Conservation (phyloP, 768 basidiomycete genomes). For the Paxillus ammoniavirescens region DNA sequence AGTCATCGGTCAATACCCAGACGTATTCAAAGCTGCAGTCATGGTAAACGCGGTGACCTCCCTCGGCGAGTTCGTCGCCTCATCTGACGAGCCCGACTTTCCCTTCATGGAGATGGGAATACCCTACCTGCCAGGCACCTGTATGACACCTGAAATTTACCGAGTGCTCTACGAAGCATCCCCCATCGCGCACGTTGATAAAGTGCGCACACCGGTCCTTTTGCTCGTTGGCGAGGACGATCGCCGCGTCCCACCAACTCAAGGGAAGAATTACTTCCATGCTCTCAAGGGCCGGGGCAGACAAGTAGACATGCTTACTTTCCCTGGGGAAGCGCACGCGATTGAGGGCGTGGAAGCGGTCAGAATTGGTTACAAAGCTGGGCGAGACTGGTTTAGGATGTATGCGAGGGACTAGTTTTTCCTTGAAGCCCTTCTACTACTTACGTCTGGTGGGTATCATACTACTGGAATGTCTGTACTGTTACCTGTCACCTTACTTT, state of each 20-base stretch:
- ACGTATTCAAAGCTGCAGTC: constrained; percentile 56
- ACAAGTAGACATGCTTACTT: constrained; percentile 54
- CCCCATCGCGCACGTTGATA: constrained; percentile 50
- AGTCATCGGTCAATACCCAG: constrained; percentile 61
- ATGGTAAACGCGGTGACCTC: constrained; percentile 65
- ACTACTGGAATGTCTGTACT: not conserved
- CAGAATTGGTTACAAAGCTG: constrained; percentile 46
- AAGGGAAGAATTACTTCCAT: constrained; percentile 60
- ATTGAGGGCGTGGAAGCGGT: constrained; percentile 56
- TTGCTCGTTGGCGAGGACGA: constrained; percentile 58
- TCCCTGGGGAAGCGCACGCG: constrained; percentile 55
- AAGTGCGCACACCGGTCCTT: constrained; percentile 49
- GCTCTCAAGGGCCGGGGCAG: constrained; percentile 47
- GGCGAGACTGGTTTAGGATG: constrained; percentile 43
- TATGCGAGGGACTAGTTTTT: not conserved
- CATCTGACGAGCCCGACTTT: constrained; percentile 67
- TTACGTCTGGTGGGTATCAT: too few species aligned
- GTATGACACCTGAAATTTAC: constrained; percentile 44
- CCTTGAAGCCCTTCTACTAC: not conserved
- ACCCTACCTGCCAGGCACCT: constrained; percentile 30
- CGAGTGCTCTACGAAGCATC: constrained; percentile 44
- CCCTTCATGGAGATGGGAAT: constrained; percentile 37
- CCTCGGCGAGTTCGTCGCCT: constrained; percentile 43
- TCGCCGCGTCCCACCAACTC: constrained; percentile 53
- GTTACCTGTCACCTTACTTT: not conserved